Base-by-base conservation (phyloP, 164 flowering plant species). In the Vitis riparia region DNA sequence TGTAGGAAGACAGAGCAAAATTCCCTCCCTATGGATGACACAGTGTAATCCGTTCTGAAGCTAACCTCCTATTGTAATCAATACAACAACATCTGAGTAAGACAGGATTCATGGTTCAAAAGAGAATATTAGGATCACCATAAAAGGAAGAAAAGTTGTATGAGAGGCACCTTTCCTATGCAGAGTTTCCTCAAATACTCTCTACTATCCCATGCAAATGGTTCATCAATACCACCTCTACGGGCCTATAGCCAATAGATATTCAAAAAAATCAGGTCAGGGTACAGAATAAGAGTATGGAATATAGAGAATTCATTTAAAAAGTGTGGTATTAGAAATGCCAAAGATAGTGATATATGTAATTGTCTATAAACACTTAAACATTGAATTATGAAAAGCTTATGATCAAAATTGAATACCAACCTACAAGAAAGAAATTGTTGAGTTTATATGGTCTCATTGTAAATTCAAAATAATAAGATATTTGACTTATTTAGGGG, bases 171-270 rank as follows among this genome's bases (percentile, higher is more conserved):
- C 99, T 96, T 84, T 81, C 97, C 99, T 8, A 96, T 88, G 78
- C 94, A 91, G 61, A 93, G 89, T 71, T 93, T 92, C 82, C 99
- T 85, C 72, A 96, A 80, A 76, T 59, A 94, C 70, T 96, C 98
- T 79, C 96, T 82, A 83, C 98, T 92, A 0, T 91, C 92, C 98
- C 99, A 96, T 63, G 99, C 99, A 83, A 92, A 96, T 23, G 98
- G 97, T 75, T 96, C 99, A 80, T 96, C 99, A 2, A 73, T 11
- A 55, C 90, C 87, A 68, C 91, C 94, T 83, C 92, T 84, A 16
- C 99, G 91, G 19, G 99, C 97, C 97, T 94, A 58, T 37, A 37
- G 7, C 0, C 5, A 37, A 37, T 37, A 37, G 27, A 37, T 37
- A 37, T 37, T 37, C 5, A 37, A 37, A 37, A 6, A 37, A 37